phyloP scores from a whole-genome alignment of 208 protist species.

The Acanthamoeba castellanii region DNA sequence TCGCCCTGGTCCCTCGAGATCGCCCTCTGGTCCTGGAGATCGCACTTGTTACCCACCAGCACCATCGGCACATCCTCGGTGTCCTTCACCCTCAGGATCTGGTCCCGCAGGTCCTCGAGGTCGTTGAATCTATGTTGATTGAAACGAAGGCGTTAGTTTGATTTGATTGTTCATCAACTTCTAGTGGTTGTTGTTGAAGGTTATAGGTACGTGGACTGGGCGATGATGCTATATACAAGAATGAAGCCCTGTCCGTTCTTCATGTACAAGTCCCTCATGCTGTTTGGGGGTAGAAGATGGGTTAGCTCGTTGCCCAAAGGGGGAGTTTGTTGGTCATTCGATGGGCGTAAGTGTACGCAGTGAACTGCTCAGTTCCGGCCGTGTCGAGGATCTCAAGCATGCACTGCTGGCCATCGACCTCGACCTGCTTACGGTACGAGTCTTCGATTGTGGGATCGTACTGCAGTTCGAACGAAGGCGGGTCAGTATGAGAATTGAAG shows the following conservation, averaged over 20 bases:
- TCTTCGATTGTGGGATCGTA: constrained; percentile 88
- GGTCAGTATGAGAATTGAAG: too few relatives aligned
- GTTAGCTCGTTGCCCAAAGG: too few relatives aligned
- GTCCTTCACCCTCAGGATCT: constrained; percentile 92
- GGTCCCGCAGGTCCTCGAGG: constrained; percentile 87
- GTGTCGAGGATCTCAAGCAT: constrained; percentile 92
- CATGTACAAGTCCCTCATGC: constrained; percentile 92
- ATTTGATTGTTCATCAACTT: too few relatives aligned
- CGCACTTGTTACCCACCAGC: constrained; percentile 89
- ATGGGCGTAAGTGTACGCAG: neutral
- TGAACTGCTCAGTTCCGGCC: constrained; percentile 61
- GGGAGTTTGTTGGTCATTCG: neutral
- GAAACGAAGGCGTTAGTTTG: too few relatives aligned
- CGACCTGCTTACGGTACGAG: constrained; percentile 86
- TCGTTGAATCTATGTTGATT: constrained; percentile 90
- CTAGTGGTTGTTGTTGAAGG: constrained; percentile 81
- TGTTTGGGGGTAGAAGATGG: neutral
- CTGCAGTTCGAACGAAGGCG: neutral
- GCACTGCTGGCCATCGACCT: constrained; percentile 88
- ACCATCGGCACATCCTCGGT: constrained; percentile 84
- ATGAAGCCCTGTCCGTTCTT: constrained; percentile 92
- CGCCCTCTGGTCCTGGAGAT: constrained; percentile 88
- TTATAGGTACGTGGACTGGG: constrained; percentile 84
- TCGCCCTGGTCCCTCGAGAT: constrained; percentile 87
- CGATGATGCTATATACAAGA: constrained; percentile 90